Conservation (phyloP, 2,329 filamentous ascomycete genomes). For the Mariannaea elegans region DNA sequence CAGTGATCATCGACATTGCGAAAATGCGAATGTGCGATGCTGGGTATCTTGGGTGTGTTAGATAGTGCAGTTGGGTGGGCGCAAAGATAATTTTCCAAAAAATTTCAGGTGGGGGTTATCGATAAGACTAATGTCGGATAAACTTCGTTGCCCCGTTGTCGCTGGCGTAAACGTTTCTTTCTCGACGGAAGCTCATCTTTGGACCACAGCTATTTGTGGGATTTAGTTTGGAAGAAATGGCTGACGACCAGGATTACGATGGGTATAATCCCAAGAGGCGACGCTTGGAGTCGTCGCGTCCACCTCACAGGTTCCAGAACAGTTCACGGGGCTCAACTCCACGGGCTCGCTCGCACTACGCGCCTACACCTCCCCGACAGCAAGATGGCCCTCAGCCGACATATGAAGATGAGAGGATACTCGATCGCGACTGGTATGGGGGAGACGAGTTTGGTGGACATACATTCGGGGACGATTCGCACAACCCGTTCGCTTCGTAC, state of each 20-base stretch:
- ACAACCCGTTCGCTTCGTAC: slow-evolving; percentile 87
- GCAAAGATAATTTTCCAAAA: slow-evolving; percentile 45
- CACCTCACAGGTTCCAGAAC: slow-evolving; percentile 42
- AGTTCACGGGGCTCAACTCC: slow-evolving; percentile 47
- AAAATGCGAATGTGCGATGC: slow-evolving; percentile 48
- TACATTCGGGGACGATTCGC: slow-evolving; percentile 88
- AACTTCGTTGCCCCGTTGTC: slow-evolving; percentile 31
- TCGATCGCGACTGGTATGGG: slow-evolving; percentile 94
- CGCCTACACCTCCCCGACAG: slow-evolving; percentile 49
- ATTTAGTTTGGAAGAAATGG: slow-evolving; percentile 38
- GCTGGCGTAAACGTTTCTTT: slow-evolving; percentile 11
- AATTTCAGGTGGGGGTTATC: slow-evolving; percentile 52
- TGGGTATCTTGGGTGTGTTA: slow-evolving; percentile 40
- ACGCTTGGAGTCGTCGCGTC: slow-evolving; percentile 46
- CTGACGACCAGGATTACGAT: slow-evolving; percentile 48
- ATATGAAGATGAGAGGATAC: slow-evolving; percentile 75
- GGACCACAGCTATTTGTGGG: slow-evolving; percentile 2
- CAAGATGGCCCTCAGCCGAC: slow-evolving; percentile 66
- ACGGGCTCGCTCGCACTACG: slow-evolving; percentile 50
- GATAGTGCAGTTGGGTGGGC: slow-evolving; percentile 26
- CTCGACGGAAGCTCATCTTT: slow-evolving; percentile 1
- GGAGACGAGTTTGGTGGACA: slow-evolving; percentile 85
- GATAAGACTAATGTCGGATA: slow-evolving; percentile 45
- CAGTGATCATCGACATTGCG: slow-evolving; percentile 78
- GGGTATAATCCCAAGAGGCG: slow-evolving; percentile 52